phyloP scores from a whole-genome alignment of 768 basidiomycete species.

The Porphyrellus cyaneotinctus region DNA sequence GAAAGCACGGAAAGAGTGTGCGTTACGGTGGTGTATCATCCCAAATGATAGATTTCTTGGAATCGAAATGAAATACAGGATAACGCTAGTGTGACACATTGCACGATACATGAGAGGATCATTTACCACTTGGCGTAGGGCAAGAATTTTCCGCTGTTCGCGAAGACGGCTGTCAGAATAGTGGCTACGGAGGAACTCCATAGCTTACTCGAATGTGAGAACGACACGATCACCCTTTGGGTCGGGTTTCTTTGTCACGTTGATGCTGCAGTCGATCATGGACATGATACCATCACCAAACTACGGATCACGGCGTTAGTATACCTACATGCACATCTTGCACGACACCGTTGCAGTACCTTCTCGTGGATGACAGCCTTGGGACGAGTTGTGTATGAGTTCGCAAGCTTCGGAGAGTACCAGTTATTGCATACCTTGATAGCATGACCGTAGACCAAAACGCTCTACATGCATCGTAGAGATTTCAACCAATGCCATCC shows the following conservation, averaged over 20 bases:
- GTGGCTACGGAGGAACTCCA: not conserved
- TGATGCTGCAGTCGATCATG: slow-evolving; percentile 80
- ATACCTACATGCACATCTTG: not conserved
- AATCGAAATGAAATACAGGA: too few relatives aligned
- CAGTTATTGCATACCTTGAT: slow-evolving; percentile 54
- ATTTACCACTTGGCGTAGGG: slow-evolving; percentile 66
- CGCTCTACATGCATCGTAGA: slow-evolving; percentile 39
- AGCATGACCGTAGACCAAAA: slow-evolving; percentile 73
- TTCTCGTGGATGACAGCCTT: slow-evolving; percentile 77
- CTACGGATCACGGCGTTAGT: slow-evolving; percentile 30
- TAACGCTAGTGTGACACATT: too few relatives aligned
- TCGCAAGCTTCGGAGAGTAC: not conserved
- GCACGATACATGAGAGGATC: not conserved
- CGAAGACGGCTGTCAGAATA: slow-evolving; percentile 1
- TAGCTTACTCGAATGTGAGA: slow-evolving; percentile 72
- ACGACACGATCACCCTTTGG: slow-evolving; percentile 78
- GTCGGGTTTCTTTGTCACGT: slow-evolving; percentile 62
- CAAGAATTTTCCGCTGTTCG: slow-evolving; percentile 67
- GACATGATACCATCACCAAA: slow-evolving; percentile 89
- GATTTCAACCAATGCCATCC: not conserved
- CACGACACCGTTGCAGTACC: slow-evolving; percentile 29
- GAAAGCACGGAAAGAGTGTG: too few relatives aligned
- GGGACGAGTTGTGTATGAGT: slow-evolving; percentile 1
- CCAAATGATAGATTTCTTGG: too few relatives aligned
- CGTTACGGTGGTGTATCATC: too few relatives aligned